phyloP scores from a whole-genome alignment of 2,329 filamentous ascomycete genomes.

The Fusarium devonianum region DNA sequence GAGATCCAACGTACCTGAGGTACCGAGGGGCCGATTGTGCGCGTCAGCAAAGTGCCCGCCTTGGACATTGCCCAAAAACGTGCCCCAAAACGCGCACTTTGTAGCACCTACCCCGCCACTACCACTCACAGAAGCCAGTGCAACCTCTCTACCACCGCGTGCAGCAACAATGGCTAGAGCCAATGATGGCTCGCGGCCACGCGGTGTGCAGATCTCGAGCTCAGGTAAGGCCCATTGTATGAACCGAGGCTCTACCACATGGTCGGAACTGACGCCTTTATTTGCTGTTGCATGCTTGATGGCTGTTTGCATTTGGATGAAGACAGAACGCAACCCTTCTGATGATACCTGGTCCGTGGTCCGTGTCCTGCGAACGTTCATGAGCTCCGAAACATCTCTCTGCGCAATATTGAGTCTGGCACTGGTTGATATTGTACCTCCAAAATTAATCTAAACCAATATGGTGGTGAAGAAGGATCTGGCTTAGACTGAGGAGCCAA shows the following conservation, averaged over 20 bases:
- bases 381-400: neutral
- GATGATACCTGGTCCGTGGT: too few species aligned
- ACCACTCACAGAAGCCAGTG: conserved; percentile 19
- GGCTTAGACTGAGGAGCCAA: neutral
- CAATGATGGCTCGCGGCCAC: conserved; percentile 39
- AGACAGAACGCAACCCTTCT: too few species aligned
- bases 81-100: conserved; percentile 23
- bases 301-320: neutral
- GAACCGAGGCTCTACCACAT: conserved; percentile 31
- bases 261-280: conserved; percentile 24
- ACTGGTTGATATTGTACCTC: too few species aligned
- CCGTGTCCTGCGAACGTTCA: neutral
- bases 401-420: too few species aligned
- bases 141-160: neutral
- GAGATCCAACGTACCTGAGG: conserved; percentile 13
- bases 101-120: conserved; percentile 23
- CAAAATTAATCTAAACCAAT: too few species aligned
- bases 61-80: conserved; percentile 21
- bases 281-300: conserved; percentile 24
- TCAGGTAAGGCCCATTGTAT: conserved; percentile 25
- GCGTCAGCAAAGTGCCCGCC: conserved; percentile 35
- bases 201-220: conserved; percentile 41
- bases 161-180: conserved; percentile 12
- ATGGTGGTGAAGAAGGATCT: too few species aligned
- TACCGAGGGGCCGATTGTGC: conserved; percentile 36